These are phyloP conservation scores for Trichoderma afroharzianum DNA, from an alignment of 2,329 filamentous ascomycete species.

Conservation along the genomic window DNA sequence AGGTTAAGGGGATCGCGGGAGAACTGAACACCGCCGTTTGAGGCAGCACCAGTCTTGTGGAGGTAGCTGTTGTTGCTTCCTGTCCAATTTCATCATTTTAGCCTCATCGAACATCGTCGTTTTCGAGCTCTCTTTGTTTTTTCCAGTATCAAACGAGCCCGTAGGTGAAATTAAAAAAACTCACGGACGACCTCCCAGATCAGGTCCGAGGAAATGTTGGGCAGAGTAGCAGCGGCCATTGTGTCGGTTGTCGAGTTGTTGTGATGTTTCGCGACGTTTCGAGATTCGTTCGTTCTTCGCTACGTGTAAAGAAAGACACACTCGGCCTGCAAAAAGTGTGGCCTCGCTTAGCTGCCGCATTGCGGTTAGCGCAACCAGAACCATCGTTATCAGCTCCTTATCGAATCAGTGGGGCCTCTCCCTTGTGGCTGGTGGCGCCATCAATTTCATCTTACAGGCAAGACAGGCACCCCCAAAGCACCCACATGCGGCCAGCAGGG, in stretches of 20 bases:
- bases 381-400: constrained; percentile 20
- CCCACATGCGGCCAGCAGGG: constrained; percentile 5
- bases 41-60: constrained; percentile 77
- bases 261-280: constrained; percentile 23
- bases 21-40: constrained; percentile 77
- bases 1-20: constrained; percentile 94
- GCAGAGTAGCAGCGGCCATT: constrained; percentile 54
- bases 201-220: constrained; percentile 84
- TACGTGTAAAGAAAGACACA: neutral
- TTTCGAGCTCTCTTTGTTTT: neutral
- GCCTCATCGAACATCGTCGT: neutral
- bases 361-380: constrained; percentile 26
- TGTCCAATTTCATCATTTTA: constrained; percentile 38
- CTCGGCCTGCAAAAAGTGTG: constrained; percentile 35
- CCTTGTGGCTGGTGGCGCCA: neutral
- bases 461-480: neutral
- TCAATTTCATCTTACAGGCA: neutral
- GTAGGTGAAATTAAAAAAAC: constrained; percentile 40
- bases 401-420: neutral
- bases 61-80: constrained; percentile 87
- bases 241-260: constrained; percentile 40
- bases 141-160: neutral
- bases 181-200: constrained; percentile 94
- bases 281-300: constrained; percentile 3
- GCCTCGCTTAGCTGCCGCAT: constrained; percentile 36